These are phyloP conservation scores for Leishmania turanica DNA, from an alignment of 208 protist species.

Conservation along the genomic window DNA sequence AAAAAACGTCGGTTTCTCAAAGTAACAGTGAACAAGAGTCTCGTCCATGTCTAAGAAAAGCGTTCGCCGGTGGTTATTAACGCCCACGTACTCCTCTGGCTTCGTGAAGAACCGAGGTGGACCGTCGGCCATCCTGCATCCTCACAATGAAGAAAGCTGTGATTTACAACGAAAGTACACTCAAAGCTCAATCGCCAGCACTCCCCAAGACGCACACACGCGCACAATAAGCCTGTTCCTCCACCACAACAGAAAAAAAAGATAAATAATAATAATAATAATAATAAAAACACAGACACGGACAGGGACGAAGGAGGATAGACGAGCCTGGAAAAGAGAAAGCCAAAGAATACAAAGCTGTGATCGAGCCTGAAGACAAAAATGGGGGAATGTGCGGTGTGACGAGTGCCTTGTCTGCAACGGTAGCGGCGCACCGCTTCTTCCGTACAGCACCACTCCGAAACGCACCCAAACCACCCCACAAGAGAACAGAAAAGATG, in stretches of 20 bases:
- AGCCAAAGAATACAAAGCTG: slow-evolving; percentile 5
- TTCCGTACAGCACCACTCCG: not conserved
- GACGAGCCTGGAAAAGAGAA: not conserved
- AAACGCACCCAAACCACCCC: not conserved
- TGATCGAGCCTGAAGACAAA: not conserved
- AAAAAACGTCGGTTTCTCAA: slow-evolving; percentile 37
- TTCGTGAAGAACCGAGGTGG: slow-evolving; percentile 36
- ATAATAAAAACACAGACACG: not conserved
- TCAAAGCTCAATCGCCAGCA: not conserved
- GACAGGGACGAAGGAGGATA: not conserved
- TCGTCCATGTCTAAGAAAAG: slow-evolving; percentile 73
- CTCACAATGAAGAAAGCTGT: slow-evolving; percentile 1
- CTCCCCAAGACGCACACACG: not conserved
- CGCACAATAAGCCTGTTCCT: not conserved
- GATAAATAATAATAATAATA: slow-evolving; percentile 4
- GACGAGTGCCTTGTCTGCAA: not conserved
- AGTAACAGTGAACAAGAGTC: slow-evolving; percentile 68
- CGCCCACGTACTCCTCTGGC: slow-evolving; percentile 32
- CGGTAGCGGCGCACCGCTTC: not conserved
- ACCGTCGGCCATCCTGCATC: slow-evolving; percentile 22
- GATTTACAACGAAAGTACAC: not conserved
- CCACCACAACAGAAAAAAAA: not conserved
- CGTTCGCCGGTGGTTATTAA: slow-evolving; percentile 32
- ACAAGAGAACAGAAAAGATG: not conserved
- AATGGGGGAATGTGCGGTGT: too few relatives aligned